Evolutionary conservation across 441 rosid genomes (phyloP).

Genomic region (Brassica hybrid): DNA sequence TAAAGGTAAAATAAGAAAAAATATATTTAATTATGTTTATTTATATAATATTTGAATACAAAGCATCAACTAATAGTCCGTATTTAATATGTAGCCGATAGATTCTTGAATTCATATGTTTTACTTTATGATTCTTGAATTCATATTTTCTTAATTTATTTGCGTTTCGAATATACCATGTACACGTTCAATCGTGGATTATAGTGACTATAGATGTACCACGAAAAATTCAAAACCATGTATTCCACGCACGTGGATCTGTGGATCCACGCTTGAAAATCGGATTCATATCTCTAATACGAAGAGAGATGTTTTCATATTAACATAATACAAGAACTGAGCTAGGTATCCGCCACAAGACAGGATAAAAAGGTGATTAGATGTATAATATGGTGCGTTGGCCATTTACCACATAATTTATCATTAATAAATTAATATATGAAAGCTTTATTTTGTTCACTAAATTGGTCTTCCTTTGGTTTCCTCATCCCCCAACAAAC

Average conservation of each 20-base stretch:
- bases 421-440: constrained; percentile 10
- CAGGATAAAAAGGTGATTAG: constrained; percentile 27
- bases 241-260: too few relatives aligned
- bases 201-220: too few relatives aligned
- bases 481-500: constrained; percentile 41
- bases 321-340: too few relatives aligned
- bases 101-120: neutral
- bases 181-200: too few relatives aligned
- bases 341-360: neutral
- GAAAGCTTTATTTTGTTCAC: constrained; percentile 28
- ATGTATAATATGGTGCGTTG: constrained; percentile 24
- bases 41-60: neutral
- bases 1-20: neutral
- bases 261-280: too few relatives aligned
- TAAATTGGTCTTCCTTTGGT: constrained; percentile 30
- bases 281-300: too few relatives aligned
- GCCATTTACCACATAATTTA: constrained; percentile 32
- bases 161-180: too few relatives aligned
- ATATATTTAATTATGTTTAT: neutral
- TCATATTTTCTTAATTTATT: neutral
- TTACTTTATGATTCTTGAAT: neutral
- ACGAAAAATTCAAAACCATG: too few relatives aligned
- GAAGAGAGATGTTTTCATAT: too few relatives aligned
- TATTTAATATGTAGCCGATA: neutral
- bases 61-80: neutral